Percentiles rank a stretch among this genome's conserved stretches.
Conservation (phyloP, 208 protist species). For the Trypanosoma rangeli region DNA sequence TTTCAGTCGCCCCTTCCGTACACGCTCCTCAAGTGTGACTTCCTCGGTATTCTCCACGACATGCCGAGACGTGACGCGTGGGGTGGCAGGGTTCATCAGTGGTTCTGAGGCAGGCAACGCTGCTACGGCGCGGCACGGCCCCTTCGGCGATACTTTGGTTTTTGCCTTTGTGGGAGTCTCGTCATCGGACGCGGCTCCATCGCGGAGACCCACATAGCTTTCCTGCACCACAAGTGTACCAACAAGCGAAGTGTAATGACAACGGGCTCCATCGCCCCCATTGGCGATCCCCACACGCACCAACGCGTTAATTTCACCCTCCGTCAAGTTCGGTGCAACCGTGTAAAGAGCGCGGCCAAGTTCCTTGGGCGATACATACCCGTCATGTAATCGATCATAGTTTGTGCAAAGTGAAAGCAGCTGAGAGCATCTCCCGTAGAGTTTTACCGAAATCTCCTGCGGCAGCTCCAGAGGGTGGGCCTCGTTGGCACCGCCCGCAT, state of each 20-base stretch:
- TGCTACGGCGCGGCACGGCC: background rate
- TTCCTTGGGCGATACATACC: slow-evolving; percentile 18
- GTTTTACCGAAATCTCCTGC: slow-evolving; percentile 15
- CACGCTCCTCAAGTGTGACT: slow-evolving; percentile 11
- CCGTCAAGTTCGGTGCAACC: slow-evolving; percentile 24
- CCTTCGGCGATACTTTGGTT: background rate
- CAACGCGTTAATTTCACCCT: slow-evolving; percentile 27
- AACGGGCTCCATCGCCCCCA: background rate
- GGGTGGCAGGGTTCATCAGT: background rate
- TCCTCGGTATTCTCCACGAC: background rate
- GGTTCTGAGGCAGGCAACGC: background rate
- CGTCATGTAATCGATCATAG: slow-evolving; percentile 27
- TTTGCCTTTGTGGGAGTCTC: background rate
- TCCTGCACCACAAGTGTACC: slow-evolving; percentile 28
- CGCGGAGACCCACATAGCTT: slow-evolving; percentile 12
- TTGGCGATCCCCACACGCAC: slow-evolving; percentile 5
- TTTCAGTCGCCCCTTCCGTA: slow-evolving; percentile 14
- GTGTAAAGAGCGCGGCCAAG: slow-evolving; percentile 23
- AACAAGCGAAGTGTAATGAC: slow-evolving; percentile 29
- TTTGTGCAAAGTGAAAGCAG: slow-evolving; percentile 32
- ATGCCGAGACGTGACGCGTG: background rate
- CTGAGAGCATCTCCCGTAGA: slow-evolving; percentile 25
- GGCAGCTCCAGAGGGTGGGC: background rate
- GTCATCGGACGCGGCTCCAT: background rate
- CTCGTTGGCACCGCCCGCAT: background rate